Evolutionary conservation across 306 rosid species (phyloP).

Genomic region (Nissolia schottii): DNA sequence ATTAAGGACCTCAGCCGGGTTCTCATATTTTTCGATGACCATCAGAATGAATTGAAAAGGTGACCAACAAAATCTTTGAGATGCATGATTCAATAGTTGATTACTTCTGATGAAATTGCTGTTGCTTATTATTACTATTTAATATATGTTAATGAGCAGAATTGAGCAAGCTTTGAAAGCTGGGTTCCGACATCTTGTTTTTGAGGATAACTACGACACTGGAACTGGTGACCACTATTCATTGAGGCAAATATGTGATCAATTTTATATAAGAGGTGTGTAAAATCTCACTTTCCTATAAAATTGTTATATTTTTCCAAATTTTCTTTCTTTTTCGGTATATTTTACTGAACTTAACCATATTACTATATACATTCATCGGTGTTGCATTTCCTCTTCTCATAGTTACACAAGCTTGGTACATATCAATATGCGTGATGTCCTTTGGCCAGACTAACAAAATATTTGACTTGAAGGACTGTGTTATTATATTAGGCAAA

Average conservation of each 20-base stretch:
- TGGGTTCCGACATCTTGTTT: constrained; percentile 90
- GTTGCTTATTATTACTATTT: constrained; percentile 20
- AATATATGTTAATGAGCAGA: constrained; percentile 47
- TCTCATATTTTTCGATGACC: constrained; percentile 92
- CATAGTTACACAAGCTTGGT: background rate
- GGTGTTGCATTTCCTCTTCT: background rate
- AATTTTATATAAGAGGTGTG: constrained; percentile 80
- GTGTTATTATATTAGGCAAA: background rate
- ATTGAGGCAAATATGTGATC: constrained; percentile 94
- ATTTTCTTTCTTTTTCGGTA: background rate
- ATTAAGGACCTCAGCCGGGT: constrained; percentile 64
- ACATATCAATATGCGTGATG: constrained; percentile 6
- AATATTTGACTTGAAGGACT: background rate
- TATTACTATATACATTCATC: background rate
- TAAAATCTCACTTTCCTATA: constrained; percentile 13
- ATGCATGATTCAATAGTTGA: constrained; percentile 13
- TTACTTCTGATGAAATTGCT: constrained; percentile 11
- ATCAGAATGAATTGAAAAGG: constrained; percentile 97
- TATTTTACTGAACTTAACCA: background rate
- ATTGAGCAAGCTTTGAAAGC: constrained; percentile 74
- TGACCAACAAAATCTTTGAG: constrained; percentile 21
- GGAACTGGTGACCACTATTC: constrained; percentile 99
- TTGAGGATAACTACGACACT: constrained; percentile 98
- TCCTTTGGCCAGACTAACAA: constrained; percentile 2
- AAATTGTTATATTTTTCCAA: background rate